Evolutionary conservation across 2,329 filamentous ascomycete species (phyloP).

Genomic region (Xylaria arbuscula): DNA sequence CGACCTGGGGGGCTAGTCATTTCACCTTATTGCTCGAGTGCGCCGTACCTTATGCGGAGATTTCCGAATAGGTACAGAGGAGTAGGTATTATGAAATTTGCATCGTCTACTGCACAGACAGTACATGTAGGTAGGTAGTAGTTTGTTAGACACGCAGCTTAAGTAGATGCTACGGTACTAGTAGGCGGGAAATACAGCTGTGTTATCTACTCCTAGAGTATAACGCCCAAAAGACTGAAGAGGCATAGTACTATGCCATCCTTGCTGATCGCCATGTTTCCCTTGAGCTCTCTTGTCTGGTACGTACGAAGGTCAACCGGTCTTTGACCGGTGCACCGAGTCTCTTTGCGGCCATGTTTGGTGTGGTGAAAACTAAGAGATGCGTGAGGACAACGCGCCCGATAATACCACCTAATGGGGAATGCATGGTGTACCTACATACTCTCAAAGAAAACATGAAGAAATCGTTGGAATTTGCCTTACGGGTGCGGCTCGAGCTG

Average conservation of each 20-base stretch:
- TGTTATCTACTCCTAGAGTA: slow-evolving; percentile 14
- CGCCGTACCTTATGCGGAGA: slow-evolving; percentile 7
- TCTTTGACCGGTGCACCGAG: neutral
- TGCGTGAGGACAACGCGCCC: neutral
- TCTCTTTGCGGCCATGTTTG: neutral
- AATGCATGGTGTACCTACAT: neutral
- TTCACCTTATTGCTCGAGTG: slow-evolving; percentile 2
- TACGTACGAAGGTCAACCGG: neutral
- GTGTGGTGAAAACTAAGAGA: slow-evolving; percentile 8
- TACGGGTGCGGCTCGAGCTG: neutral
- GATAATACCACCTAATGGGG: neutral
- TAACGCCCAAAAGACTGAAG: neutral
- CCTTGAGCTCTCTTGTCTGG: neutral
- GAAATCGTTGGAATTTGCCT: neutral
- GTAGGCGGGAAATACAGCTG: neutral
- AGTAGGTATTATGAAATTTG: neutral
- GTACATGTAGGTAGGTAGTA: neutral
- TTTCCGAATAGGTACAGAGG: neutral
- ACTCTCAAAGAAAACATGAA: neutral
- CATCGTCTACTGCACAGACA: neutral
- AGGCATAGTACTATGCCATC: neutral
- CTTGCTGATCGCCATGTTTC: neutral
- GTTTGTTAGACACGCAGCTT: neutral
- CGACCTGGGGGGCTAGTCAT: slow-evolving; percentile 9
- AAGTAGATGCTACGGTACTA: slow-evolving; percentile 3